Evolutionary conservation across 176 grass and related monocot species (phyloP).

Genomic region (Lolium rigidum): DNA sequence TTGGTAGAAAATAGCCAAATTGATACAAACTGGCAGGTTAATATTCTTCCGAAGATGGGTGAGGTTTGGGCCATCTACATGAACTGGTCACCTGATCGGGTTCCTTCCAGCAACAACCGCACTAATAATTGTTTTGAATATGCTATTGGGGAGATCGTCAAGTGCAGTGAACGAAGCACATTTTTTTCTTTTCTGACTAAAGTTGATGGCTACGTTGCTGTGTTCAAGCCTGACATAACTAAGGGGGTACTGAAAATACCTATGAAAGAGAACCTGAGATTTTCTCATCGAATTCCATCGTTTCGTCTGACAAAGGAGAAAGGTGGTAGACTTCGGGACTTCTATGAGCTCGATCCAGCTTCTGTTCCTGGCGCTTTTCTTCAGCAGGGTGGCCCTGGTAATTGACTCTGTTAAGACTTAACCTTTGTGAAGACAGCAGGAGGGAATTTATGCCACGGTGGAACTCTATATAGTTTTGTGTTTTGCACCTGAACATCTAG

Average conservation of each 20-base stretch:
- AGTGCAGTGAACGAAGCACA: conserved; percentile 28
- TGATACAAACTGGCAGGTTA: conserved; percentile 7
- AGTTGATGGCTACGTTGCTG: conserved; percentile 46
- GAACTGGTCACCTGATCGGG: conserved; percentile 55
- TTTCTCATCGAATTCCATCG: conserved; percentile 71
- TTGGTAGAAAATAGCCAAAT: conserved; percentile 29
- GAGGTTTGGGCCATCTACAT: conserved; percentile 74
- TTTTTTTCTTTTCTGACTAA: conserved; percentile 42
- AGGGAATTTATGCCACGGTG: background rate
- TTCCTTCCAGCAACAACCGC: background rate
- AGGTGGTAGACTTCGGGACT: conserved; percentile 60
- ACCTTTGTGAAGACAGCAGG: background rate
- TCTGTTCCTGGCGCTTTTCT: conserved; percentile 43
- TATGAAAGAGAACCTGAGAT: conserved; percentile 43
- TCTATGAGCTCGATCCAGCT: conserved; percentile 76
- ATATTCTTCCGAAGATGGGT: conserved; percentile 48
- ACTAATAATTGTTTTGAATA: conserved; percentile 36
- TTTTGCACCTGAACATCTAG: background rate
- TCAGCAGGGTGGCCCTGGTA: background rate
- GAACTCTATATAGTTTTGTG: background rate
- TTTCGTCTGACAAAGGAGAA: conserved; percentile 56
- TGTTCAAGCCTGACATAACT: conserved; percentile 56
- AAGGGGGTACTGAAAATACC: conserved; percentile 42
- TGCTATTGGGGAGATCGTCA: conserved; percentile 54
- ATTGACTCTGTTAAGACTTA: background rate